phyloP scores from a whole-genome alignment of 2,329 filamentous ascomycete genomes.

The Colletotrichum sp. region DNA sequence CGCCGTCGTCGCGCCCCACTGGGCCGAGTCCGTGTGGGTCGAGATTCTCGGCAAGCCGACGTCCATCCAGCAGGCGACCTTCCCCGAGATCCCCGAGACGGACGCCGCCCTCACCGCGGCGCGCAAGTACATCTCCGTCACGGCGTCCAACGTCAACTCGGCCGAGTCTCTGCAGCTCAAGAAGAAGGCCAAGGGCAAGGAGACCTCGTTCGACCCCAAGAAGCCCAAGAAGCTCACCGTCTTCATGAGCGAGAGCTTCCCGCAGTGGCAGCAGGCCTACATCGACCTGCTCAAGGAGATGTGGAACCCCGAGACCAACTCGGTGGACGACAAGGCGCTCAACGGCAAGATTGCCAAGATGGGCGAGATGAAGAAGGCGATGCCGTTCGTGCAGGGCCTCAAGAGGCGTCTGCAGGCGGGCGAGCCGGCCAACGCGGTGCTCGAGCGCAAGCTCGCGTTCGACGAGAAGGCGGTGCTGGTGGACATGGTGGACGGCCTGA shows the following conservation, averaged over 20 bases:
- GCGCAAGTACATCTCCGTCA: conserved; percentile 79
- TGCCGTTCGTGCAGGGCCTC: conserved; percentile 91
- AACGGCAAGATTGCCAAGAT: conserved; percentile 81
- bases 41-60: conserved; percentile 81
- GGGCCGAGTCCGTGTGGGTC: conserved; percentile 92
- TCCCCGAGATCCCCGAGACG: conserved; percentile 71
- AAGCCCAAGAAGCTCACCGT: conserved; percentile 92
- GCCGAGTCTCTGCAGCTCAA: conserved; percentile 85
- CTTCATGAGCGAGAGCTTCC: conserved; percentile 80
- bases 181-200: conserved; percentile 93
- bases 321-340: conserved; percentile 80
- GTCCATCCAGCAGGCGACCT: conserved; percentile 81
- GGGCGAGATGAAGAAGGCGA: conserved; percentile 93
- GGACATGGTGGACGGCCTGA: conserved; percentile 81
- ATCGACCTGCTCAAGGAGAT: conserved; percentile 78
- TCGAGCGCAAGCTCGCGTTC: conserved; percentile 86
- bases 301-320: conserved; percentile 66
- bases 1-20: conserved; percentile 87
- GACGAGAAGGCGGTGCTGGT: conserved; percentile 79
- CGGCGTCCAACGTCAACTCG: conserved; percentile 81
- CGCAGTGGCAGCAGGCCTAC: conserved; percentile 90
- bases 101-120: conserved; percentile 76
- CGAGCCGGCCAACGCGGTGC: conserved; percentile 69
- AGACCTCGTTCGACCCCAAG: conserved; percentile 83
- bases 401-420: conserved; percentile 83